Evolutionary conservation across 805 yeast species (phyloP), one percentile per base, ranked within the genome.

Genomic region (Yamadazyma sp.): DNA sequence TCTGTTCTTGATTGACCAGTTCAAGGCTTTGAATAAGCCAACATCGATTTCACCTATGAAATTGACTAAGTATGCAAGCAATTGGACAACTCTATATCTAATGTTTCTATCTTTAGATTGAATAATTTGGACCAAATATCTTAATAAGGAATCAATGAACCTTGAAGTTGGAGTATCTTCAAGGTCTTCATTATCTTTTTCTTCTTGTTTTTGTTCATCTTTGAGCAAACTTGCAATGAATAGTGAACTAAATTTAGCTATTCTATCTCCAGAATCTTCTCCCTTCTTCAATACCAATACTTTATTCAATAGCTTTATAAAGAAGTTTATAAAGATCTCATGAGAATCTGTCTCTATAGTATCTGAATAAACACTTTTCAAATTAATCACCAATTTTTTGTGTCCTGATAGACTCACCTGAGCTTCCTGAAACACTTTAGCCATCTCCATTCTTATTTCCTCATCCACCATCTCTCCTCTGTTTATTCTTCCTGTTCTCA

Each of bases 91-190:
- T 41, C 97, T 69, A 56, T 73, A 88, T 31, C 98, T 64, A 1
- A 91, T 96, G 38, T 72, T 75, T 49, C 76, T 79, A 52, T 85
- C 83, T 45, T 75, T 75, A 9, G 95, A 83, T 42, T 81, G 86
- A 1, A 84, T 69, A 1, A 97, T 97, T 39, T 80, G 69, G n/a
- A 84, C 57, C 23, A 88, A 59, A 55, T 85, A 91, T 14, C 75
- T 68, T 2, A 86, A 70, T 19, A 87, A 55, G 37, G 60, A 62
- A 38, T 78, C 80, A 9, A 82, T 71, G 49, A 87, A 84, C 12
- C 35, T 27, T 9, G 40, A 30, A 20, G 24, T 24, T 4, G 67
- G 51, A 7, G 61, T 49, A 2, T 69, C 76, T 10, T 57, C 62
- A 6, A 46, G 52, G 5, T 45, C 50, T 6, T 42, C 51, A 5